Evolutionary conservation across 2,329 filamentous ascomycete species (phyloP).

Genomic region (Paecilomyces sp.): DNA sequence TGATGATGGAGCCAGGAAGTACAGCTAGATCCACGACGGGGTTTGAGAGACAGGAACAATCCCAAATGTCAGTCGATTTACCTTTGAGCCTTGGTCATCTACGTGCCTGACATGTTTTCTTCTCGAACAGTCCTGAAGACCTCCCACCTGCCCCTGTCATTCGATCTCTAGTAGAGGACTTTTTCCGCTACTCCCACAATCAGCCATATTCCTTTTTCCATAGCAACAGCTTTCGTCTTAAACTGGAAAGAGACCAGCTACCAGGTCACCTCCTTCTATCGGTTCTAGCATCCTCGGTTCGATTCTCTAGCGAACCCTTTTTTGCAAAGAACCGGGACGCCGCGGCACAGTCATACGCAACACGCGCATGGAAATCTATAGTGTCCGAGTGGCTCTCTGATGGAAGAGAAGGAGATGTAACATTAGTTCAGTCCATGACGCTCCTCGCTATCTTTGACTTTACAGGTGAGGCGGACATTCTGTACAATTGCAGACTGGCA

Average conservation of each 20-base stretch:
- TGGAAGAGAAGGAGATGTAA: not conserved
- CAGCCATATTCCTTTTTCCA: constrained; percentile 34
- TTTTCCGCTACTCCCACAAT: constrained; percentile 29
- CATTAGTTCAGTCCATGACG: not conserved
- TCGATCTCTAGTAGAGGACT: constrained; percentile 17
- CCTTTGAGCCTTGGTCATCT: not conserved
- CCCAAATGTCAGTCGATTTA: not conserved
- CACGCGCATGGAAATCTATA: constrained; percentile 27
- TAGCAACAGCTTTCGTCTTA: constrained; percentile 23
- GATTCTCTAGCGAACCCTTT: constrained; percentile 21
- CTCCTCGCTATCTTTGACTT: not conserved
- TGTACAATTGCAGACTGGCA: not conserved
- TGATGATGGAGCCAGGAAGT: not conserved
- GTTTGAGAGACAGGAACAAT: not conserved
- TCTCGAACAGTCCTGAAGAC: not conserved
- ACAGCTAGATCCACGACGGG: not conserved
- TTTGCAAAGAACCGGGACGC: constrained; percentile 17
- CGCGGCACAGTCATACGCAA: constrained; percentile 19
- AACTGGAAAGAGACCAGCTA: constrained; percentile 14
- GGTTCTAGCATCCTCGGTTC: constrained; percentile 22
- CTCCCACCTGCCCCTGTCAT: constrained; percentile 11
- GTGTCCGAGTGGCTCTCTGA: constrained; percentile 24
- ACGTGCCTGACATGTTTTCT: not conserved
- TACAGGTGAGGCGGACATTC: not conserved
- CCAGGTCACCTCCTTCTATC: constrained; percentile 25